Base-by-base conservation (phyloP, 306 rosid genomes). In the Lathyrus sativus region DNA sequence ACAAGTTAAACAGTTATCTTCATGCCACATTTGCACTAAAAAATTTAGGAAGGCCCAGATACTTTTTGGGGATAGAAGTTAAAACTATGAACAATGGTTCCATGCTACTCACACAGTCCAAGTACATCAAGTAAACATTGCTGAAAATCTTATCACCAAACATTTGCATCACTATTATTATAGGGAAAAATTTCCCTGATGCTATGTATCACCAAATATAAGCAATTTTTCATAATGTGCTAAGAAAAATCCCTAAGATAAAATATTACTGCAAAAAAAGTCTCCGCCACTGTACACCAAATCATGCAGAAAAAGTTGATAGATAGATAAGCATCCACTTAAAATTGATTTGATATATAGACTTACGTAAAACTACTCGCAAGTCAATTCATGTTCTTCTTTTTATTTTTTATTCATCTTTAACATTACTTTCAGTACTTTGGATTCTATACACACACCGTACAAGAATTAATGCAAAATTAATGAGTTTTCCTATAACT, bases 251-350 rank as follows among this genome's bases (percentile, higher is more conserved):
- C 8, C 11, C 3, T 15, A 8, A 17, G 1, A 15, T 49, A 49
- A 9, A 49, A 49, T 29, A 12, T 12, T 56, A 56, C n/a, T 26
- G 18, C 41, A 56, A 35, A 60, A 19, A 59, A 60, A 62, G 49
- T 62, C 48, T 62, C 17, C 33, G 49, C 5, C 49, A 61, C 11
- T 17, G 67, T 10, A 18, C 19, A 19, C 50, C 67, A 62, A 62
- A 61, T 61, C 49, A 61, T 14, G 67, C 1, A 4, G 31, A 61
- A 61, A 38, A 13, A 60, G 45, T 60, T 7, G 6, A 33, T 14
- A 60, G 42, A 57, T 58, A 33, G 24, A 28, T 11, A 61, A 39
- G 33, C 50, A 62, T 31, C 67, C 50, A 39, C 24, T 18, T 17
- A 18, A 62, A 39, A 62, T 39, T 60, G 1, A 31, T 58, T 13